A percentile compares a stretch with the other conserved stretches of the same genome.
Conservation (phyloP, 106 monocot species). For the Phalaenopsis equestris region DNA sequence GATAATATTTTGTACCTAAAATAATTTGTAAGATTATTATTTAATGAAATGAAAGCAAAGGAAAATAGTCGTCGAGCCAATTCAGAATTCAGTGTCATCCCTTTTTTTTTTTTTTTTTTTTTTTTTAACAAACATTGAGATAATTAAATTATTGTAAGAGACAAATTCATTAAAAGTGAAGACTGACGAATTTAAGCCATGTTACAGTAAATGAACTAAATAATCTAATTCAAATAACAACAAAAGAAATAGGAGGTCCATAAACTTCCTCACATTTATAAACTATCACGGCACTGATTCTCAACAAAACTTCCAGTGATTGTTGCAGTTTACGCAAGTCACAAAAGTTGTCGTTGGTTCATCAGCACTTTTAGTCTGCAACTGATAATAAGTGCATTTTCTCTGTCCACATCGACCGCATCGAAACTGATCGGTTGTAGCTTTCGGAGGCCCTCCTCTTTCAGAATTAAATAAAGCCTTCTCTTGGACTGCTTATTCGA, state of each 20-base stretch:
- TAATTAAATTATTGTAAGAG: too few relatives aligned
- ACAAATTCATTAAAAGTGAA: too few relatives aligned
- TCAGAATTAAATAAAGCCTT: conserved; percentile 87
- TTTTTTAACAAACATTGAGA: too few relatives aligned
- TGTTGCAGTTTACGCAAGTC: conserved; percentile 73
- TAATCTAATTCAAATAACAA: not conserved
- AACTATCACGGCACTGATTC: too few relatives aligned
- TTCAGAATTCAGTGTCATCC: too few relatives aligned
- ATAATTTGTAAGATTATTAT: too few relatives aligned
- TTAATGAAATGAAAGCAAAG: too few relatives aligned
- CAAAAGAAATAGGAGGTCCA: too few relatives aligned
- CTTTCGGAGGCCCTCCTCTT: conserved; percentile 55
- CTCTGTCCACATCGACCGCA: conserved; percentile 69
- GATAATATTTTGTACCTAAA: too few relatives aligned
- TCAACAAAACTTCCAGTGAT: conserved; percentile 76
- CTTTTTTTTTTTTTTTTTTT: too few relatives aligned
- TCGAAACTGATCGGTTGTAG: conserved; percentile 90
- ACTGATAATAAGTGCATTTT: conserved; percentile 62
- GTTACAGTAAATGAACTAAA: not conserved
- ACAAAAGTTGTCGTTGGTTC: conserved; percentile 70
- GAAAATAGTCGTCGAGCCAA: too few relatives aligned
- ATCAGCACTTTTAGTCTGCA: conserved; percentile 60
- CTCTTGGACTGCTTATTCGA: conserved; percentile 73
- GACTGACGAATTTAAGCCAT: not conserved
- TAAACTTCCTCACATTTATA: too few relatives aligned